These are phyloP conservation scores for Alnus rubra DNA, from an alignment of 306 rosid genomes.

Conservation along the genomic window DNA sequence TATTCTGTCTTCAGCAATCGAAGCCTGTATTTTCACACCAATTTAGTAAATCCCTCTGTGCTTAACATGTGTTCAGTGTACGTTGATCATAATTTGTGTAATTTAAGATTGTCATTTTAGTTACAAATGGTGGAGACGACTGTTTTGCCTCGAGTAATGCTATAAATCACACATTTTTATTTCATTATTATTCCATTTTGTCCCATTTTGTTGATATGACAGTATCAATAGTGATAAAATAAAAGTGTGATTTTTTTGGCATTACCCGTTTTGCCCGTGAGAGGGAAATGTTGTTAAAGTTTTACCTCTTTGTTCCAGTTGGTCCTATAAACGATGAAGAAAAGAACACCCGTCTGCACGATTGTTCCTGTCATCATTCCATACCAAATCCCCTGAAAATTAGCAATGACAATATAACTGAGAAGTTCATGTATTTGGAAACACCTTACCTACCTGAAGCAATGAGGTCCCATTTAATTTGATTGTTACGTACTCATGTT, in stretches of 20 bases:
- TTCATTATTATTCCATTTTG: too few relatives aligned
- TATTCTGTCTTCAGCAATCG: constrained; percentile 47
- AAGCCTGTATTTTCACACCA: constrained; percentile 37
- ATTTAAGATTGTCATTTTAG: not conserved
- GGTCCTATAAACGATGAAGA: constrained; percentile 36
- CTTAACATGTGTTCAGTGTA: not conserved
- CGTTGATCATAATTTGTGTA: not conserved
- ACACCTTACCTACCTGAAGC: too few relatives aligned
- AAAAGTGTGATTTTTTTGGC: too few relatives aligned
- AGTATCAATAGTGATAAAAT: too few relatives aligned
- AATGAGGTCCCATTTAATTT: too few relatives aligned
- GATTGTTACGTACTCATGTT: too few relatives aligned
- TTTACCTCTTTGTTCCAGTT: constrained; percentile 56
- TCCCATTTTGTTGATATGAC: too few relatives aligned
- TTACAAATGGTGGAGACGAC: too few relatives aligned
- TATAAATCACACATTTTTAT: too few relatives aligned
- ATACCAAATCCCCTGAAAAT: constrained; percentile 48
- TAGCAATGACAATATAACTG: not conserved
- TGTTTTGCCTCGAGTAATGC: too few relatives aligned
- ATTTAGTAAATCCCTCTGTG: not conserved
- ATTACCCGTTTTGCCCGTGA: too few relatives aligned
- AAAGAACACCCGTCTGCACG: constrained; percentile 44
- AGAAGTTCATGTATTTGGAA: too few relatives aligned
- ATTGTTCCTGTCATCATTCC: constrained; percentile 55
- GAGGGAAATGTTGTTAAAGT: not conserved